Evolutionary conservation across 371 early-diverging fungal genomes (phyloP).

Genomic region (Mucor velutinosus): DNA sequence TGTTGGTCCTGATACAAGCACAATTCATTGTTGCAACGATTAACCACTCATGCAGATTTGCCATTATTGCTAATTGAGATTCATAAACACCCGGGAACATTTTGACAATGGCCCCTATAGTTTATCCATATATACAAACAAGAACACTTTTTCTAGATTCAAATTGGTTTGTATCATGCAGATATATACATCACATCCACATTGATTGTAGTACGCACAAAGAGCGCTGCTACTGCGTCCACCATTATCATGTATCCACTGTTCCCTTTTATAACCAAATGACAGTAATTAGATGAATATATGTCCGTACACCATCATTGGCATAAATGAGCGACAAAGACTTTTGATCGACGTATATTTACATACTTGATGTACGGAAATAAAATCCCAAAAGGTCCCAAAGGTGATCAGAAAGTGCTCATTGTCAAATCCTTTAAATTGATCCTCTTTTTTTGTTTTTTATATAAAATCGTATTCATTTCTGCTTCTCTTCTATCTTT

Average conservation of each 20-base stretch:
- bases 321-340: not conserved
- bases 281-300: not conserved
- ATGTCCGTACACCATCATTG: not conserved
- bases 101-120: not conserved
- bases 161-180: not conserved
- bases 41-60: not conserved
- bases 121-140: not conserved
- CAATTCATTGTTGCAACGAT: not conserved
- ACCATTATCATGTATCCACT: not conserved
- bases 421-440: not conserved
- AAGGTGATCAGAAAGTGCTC: not conserved
- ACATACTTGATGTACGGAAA: constrained; percentile 6
- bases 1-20: not conserved
- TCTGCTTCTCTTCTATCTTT: not conserved
- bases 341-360: not conserved
- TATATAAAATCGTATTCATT: not conserved
- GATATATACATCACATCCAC: not conserved
- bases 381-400: not conserved
- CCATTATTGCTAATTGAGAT: not conserved
- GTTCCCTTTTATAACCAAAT: not conserved
- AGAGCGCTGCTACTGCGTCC: not conserved
- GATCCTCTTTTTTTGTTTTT: not conserved
- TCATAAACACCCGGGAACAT: not conserved
- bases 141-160: not conserved
- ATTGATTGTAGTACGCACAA: not conserved